Evolutionary conservation across 805 yeast species (phyloP).

Genomic region (Torulaspora gathmanii): DNA sequence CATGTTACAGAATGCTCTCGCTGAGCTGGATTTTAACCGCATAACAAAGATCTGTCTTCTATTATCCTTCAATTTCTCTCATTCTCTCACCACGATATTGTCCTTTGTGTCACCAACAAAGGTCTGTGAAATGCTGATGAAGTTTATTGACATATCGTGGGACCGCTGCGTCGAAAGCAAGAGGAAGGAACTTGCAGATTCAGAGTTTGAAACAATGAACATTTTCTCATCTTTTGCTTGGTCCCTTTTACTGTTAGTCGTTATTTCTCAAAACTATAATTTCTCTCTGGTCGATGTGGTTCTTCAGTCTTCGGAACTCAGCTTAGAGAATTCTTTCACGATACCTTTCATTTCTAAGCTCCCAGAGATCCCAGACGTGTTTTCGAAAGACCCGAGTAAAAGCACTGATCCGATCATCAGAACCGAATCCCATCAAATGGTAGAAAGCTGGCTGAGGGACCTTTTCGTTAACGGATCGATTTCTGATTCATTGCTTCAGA

Average conservation of each 20-base stretch:
- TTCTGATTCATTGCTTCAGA: slow-evolving; percentile 73
- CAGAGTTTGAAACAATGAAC: slow-evolving; percentile 60
- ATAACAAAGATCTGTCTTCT: slow-evolving; percentile 51
- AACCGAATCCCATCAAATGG: slow-evolving; percentile 30
- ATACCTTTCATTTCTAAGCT: slow-evolving; percentile 29
- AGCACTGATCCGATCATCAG: slow-evolving; percentile 26
- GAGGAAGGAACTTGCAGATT: slow-evolving; percentile 23
- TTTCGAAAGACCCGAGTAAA: slow-evolving; percentile 26
- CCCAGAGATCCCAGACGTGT: slow-evolving; percentile 24
- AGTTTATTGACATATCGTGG: slow-evolving; percentile 48
- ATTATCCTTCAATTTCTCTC: slow-evolving; percentile 41
- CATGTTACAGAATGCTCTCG: slow-evolving; percentile 37
- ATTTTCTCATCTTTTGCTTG: slow-evolving; percentile 64
- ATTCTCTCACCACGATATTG: slow-evolving; percentile 40
- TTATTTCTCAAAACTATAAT: slow-evolving; percentile 40
- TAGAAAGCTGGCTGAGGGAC: slow-evolving; percentile 74
- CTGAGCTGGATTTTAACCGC: slow-evolving; percentile 40
- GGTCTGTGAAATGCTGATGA: slow-evolving; percentile 43
- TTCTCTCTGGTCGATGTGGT: slow-evolving; percentile 31
- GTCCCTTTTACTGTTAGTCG: slow-evolving; percentile 45
- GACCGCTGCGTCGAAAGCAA: slow-evolving; percentile 13
- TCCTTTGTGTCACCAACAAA: slow-evolving; percentile 44
- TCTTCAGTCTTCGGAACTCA: slow-evolving; percentile 20
- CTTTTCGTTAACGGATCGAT: slow-evolving; percentile 80
- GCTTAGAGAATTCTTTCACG: slow-evolving; percentile 31